Evolutionary conservation across 202 grass and related monocot genomes (phyloP).

Genomic region (Carex arenaria): DNA sequence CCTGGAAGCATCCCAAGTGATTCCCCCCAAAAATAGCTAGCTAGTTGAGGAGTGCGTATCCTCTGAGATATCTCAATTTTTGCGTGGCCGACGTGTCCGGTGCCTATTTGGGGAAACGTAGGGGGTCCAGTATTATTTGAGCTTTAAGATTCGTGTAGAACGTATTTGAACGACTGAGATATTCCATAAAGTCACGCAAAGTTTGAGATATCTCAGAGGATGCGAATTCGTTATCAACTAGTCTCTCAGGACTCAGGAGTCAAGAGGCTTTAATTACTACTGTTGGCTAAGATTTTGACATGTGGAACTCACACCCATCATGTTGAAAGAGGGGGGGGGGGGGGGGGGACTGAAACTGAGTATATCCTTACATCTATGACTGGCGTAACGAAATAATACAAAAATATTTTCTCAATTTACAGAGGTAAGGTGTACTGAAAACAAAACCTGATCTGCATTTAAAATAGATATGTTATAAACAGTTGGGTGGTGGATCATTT

Average conservation of each 20-base stretch:
- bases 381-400: background rate
- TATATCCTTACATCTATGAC: background rate
- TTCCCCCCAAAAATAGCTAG: background rate
- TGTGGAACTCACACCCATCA: background rate
- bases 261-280: background rate
- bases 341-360: background rate
- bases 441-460: background rate
- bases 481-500: too few species aligned
- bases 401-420: background rate
- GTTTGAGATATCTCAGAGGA: too few species aligned
- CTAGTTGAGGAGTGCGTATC: too few species aligned
- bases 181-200: too few species aligned
- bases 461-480: background rate
- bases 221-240: too few species aligned
- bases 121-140: too few species aligned
- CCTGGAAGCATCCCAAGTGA: slow-evolving; percentile 1
- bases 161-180: too few species aligned
- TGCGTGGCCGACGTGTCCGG: too few species aligned
- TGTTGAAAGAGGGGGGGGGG: background rate
- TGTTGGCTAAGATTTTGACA: background rate
- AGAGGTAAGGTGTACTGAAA: background rate
- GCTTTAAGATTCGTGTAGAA: too few species aligned
- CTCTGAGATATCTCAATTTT: too few species aligned
- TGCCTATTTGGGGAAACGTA: too few species aligned
- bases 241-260: too few species aligned